A percentile compares a stretch with the other conserved stretches of the same genome.
Evolutionary conservation across 306 rosid species (phyloP).

Genomic region (Calophaca sinica): DNA sequence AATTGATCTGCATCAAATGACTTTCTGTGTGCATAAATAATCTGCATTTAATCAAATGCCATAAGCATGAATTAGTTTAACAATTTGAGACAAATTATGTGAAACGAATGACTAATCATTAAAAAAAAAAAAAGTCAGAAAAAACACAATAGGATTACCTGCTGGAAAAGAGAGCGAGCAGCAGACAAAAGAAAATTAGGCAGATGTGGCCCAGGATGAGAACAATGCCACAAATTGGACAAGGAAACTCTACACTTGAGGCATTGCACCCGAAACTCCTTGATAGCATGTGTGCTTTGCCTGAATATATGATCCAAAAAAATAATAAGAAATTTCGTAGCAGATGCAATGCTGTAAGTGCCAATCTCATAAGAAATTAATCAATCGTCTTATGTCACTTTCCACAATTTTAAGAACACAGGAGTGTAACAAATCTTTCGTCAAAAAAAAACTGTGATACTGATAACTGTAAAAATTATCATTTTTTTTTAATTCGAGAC

Average conservation of each 20-base stretch:
- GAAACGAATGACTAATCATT: neutral
- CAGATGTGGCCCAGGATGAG: slow-evolving; percentile 55
- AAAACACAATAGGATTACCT: slow-evolving; percentile 54
- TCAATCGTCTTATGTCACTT: too few relatives aligned
- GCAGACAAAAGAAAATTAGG: slow-evolving; percentile 65
- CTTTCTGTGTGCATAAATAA: slow-evolving; percentile 72
- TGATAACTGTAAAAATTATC: too few relatives aligned
- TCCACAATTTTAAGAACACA: too few relatives aligned
- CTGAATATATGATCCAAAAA: slow-evolving; percentile 51
- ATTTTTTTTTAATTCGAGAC: too few relatives aligned
- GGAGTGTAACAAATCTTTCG: too few relatives aligned
- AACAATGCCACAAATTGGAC: slow-evolving; percentile 70
- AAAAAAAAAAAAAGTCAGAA: neutral
- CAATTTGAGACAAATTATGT: neutral
- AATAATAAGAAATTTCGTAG: slow-evolving; percentile 4
- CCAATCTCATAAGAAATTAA: too few relatives aligned
- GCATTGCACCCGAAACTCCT: slow-evolving; percentile 60
- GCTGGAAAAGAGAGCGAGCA: slow-evolving; percentile 78
- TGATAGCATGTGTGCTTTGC: slow-evolving; percentile 58
- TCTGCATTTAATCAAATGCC: slow-evolving; percentile 54
- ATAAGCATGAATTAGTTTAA: slow-evolving; percentile 35
- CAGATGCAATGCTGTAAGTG: too few relatives aligned
- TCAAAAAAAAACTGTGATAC: too few relatives aligned
- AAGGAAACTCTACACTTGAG: slow-evolving; percentile 72
- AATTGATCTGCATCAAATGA: slow-evolving; percentile 68